Conservation (phyloP, 805 yeast genomes). For the Candida gorgasii region DNA sequence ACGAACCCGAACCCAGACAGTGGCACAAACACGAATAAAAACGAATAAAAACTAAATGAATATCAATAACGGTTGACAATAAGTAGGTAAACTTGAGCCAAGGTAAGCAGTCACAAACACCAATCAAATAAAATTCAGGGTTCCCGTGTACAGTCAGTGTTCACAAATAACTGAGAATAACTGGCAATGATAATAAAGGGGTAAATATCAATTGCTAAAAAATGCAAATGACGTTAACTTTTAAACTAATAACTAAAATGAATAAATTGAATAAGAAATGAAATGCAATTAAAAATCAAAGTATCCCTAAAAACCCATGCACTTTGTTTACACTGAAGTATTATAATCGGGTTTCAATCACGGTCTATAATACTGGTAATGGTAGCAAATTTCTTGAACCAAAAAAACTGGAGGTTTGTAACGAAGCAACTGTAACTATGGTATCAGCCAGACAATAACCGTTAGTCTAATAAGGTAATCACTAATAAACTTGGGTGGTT, state of each 20-base stretch:
- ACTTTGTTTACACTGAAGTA: background rate
- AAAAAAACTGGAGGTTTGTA: background rate
- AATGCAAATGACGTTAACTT: too few relatives aligned
- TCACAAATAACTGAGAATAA: too few relatives aligned
- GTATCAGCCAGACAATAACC: background rate
- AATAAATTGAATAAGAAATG: background rate
- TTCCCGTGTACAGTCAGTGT: too few relatives aligned
- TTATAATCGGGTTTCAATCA: background rate
- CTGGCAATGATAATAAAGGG: too few relatives aligned
- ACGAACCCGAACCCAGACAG: background rate
- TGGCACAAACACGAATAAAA: background rate
- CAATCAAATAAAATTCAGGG: too few relatives aligned
- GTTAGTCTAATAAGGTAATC: background rate
- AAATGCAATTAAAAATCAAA: constrained; percentile 2
- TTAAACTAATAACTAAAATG: background rate
- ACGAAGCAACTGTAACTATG: background rate
- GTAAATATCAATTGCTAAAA: too few relatives aligned
- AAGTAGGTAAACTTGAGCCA: too few relatives aligned
- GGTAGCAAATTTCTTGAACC: background rate
- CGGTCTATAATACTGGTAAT: background rate
- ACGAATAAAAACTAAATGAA: too few relatives aligned
- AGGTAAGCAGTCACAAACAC: too few relatives aligned
- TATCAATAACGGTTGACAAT: too few relatives aligned
- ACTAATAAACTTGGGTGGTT: background rate
- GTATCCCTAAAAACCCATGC: background rate